phyloP scores from a whole-genome alignment of 345 rosid genomes.

The Syzygium aqueum region DNA sequence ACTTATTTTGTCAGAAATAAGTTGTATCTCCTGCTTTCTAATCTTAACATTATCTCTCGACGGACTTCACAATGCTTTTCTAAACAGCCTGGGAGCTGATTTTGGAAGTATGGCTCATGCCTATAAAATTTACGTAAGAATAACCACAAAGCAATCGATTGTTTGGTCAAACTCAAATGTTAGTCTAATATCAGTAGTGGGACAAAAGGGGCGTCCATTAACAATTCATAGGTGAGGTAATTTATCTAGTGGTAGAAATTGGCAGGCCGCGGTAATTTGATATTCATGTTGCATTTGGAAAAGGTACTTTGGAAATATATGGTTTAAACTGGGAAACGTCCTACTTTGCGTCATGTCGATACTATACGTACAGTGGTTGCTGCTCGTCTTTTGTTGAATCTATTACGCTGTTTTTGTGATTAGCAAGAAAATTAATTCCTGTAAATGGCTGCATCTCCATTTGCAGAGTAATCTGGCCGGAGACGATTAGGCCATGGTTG shows the following conservation, averaged over 20 bases:
- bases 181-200: neutral
- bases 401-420: neutral
- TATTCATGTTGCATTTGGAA: neutral
- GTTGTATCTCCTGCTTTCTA: neutral
- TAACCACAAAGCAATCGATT: neutral
- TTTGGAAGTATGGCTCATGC: neutral
- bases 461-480: conserved; percentile 58
- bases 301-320: neutral
- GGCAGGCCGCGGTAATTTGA: neutral
- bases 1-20: neutral
- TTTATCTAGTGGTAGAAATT: neutral
- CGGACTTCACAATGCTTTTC: neutral
- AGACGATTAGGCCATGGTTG: conserved; percentile 54
- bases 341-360: neutral
- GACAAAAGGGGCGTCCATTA: neutral
- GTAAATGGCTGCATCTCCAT: neutral
- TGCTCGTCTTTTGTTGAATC: neutral
- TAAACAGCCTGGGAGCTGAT: neutral
- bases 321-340: neutral
- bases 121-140: neutral
- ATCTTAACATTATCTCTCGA: neutral
- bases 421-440: neutral
- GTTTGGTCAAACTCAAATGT: neutral
- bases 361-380: neutral
- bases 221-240: neutral